Conservation (phyloP, 2,329 filamentous ascomycete genomes). For the Microsporum audouinii region DNA sequence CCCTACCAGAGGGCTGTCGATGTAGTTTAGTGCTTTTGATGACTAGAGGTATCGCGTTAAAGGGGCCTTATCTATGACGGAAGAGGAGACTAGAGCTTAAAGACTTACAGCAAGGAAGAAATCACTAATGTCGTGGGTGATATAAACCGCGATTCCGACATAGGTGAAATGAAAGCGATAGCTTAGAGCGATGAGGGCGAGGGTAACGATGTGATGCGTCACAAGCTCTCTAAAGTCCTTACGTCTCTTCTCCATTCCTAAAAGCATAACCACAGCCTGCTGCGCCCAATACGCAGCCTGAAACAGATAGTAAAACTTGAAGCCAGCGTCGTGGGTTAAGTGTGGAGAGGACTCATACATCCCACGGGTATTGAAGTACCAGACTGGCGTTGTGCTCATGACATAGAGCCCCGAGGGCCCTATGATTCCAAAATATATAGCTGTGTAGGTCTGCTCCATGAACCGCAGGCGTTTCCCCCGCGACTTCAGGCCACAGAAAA, state of each 20-base stretch:
- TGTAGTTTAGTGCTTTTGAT: constrained; percentile 83
- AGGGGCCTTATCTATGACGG: neutral
- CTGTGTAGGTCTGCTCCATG: constrained; percentile 94
- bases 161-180: constrained; percentile 97
- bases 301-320: constrained; percentile 95
- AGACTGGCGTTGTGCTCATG: constrained; percentile 77
- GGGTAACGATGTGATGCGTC: constrained; percentile 78
- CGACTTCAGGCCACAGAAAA: constrained; percentile 55
- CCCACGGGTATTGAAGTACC: constrained; percentile 85
- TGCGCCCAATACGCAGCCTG: constrained; percentile 93
- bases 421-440: constrained; percentile 74
- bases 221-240: constrained; percentile 95
- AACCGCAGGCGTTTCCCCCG: constrained; percentile 76
- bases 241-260: constrained; percentile 81
- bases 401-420: constrained; percentile 79
- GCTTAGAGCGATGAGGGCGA: constrained; percentile 70
- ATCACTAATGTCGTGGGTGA: constrained; percentile 87
- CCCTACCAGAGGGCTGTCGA: constrained; percentile 62
- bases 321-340: constrained; percentile 60
- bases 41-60: constrained; percentile 43
- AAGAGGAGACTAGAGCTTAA: neutral
- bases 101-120: constrained; percentile 79
- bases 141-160: constrained; percentile 85
- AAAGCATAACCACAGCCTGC: constrained; percentile 78
- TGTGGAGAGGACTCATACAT: constrained; percentile 90